A percentile compares a stretch with the other conserved stretches of the same genome.
Evolutionary conservation across 192 early-diverging fungal genomes (phyloP).

Genomic region (Dispira simplex): DNA sequence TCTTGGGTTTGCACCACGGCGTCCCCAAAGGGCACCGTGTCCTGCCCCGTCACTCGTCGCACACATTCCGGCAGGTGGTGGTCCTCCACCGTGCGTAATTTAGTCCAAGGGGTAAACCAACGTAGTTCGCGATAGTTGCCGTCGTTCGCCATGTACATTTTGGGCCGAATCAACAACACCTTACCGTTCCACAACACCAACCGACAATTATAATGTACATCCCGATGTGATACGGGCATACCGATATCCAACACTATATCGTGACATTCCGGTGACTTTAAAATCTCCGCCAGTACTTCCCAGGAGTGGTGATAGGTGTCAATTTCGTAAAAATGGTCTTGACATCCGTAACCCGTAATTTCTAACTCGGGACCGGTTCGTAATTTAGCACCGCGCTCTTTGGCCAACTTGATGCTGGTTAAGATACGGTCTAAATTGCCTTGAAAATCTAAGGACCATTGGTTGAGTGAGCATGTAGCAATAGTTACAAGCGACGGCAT

Average conservation of each 20-base stretch:
- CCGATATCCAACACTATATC: conserved; percentile 88
- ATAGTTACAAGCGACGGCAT: conserved; percentile 51
- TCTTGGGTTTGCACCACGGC: conserved; percentile 72
- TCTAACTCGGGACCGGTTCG: conserved; percentile 94
- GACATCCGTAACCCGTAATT: conserved; percentile 95
- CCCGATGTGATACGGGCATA: conserved; percentile 89
- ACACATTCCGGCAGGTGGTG: conserved; percentile 71
- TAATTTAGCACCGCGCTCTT: conserved; percentile 57
- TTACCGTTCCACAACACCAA: conserved; percentile 62
- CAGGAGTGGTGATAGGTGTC: conserved; percentile 94
- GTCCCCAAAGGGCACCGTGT: conserved; percentile 73
- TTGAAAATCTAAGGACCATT: conserved; percentile 94
- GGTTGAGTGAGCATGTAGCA: conserved; percentile 70
- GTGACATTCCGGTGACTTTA: conserved; percentile 41
- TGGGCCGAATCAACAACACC: conserved; percentile 93
- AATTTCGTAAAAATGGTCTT: conserved; percentile 93
- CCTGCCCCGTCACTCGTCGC: conserved; percentile 61
- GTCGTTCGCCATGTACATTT: conserved; percentile 90
- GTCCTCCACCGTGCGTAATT: conserved; percentile 46
- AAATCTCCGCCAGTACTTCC: conserved; percentile 69
- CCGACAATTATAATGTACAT: conserved; percentile 94
- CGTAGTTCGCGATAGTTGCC: conserved; percentile 95
- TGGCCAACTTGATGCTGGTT: conserved; percentile 70
- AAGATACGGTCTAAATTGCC: conserved; percentile 83
- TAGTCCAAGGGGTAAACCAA: conserved; percentile 86